These are phyloP conservation scores for Plasmopara halstedii DNA, from an alignment of 352 stramenopile genomes.

Conservation along the genomic window DNA sequence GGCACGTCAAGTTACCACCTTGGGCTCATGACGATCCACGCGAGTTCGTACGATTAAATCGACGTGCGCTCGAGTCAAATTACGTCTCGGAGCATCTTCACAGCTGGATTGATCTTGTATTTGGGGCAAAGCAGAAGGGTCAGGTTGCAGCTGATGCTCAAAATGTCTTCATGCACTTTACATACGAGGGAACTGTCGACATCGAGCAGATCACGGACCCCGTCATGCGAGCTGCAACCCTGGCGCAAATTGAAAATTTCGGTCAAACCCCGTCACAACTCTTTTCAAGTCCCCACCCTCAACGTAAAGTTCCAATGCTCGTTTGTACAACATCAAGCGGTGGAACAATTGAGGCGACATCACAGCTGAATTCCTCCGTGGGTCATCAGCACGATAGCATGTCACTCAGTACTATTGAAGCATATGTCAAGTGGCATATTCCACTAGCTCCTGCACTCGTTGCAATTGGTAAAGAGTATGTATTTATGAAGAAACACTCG, in stretches of 20 bases:
- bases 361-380: slow-evolving; percentile 7
- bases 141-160: slow-evolving; percentile 85
- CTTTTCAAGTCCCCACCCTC: slow-evolving; percentile 59
- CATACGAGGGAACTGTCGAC: slow-evolving; percentile 75
- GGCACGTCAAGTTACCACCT: slow-evolving; percentile 89
- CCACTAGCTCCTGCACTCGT: slow-evolving; percentile 57
- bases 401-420: slow-evolving; percentile 51
- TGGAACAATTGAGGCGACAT: background rate
- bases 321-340: background rate
- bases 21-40: slow-evolving; percentile 90
- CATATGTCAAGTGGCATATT: slow-evolving; percentile 73
- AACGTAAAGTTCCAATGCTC: slow-evolving; percentile 44
- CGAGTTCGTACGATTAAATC: slow-evolving; percentile 93
- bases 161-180: slow-evolving; percentile 90
- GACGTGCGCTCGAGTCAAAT: slow-evolving; percentile 93
- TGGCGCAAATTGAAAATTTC: slow-evolving; percentile 89
- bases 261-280: slow-evolving; percentile 80
- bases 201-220: slow-evolving; percentile 80
- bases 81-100: slow-evolving; percentile 95
- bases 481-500: slow-evolving; percentile 55
- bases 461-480: slow-evolving; percentile 71
- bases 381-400: slow-evolving; percentile 50
- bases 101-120: slow-evolving; percentile 98
- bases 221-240: slow-evolving; percentile 87
- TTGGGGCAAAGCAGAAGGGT: slow-evolving; percentile 94